Percentiles rank a stretch among this genome's conserved stretches.
Conservation (phyloP, 139 green algal species). For the Nannochloris sp. region DNA sequence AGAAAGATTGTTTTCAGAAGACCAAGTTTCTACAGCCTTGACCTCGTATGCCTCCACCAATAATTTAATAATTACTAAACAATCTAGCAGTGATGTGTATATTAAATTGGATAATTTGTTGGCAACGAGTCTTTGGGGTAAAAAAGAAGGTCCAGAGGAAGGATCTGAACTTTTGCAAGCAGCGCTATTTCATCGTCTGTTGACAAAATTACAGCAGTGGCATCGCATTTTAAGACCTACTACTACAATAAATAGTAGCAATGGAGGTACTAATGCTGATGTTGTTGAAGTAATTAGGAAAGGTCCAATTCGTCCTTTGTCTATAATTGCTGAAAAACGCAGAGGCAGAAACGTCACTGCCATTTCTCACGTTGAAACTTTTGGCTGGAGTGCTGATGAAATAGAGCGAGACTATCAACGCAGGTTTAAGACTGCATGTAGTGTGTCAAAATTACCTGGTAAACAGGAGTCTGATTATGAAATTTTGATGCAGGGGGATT, state of each 20-base stretch:
- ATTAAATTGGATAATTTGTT: slow-evolving; percentile 17
- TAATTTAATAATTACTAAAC: too few species aligned
- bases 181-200: background rate
- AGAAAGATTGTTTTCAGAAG: slow-evolving; percentile 17
- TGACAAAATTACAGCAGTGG: slow-evolving; percentile 22
- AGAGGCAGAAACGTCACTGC: slow-evolving; percentile 17
- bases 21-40: slow-evolving; percentile 5
- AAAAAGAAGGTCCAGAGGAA: slow-evolving; percentile 16
- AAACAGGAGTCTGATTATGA: slow-evolving; percentile 24
- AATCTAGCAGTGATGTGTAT: background rate
- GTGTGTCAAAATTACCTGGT: slow-evolving; percentile 21
- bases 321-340: slow-evolving; percentile 7
- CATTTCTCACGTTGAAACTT: slow-evolving; percentile 22
- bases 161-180: background rate
- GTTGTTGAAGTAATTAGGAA: slow-evolving; percentile 17
- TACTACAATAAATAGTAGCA: too few species aligned
- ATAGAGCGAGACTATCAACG: slow-evolving; percentile 8
- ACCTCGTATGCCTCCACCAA: slow-evolving; percentile 2
- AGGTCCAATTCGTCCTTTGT: slow-evolving; percentile 10
- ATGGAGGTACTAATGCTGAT: background rate
- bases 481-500: slow-evolving; percentile 10
- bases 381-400: slow-evolving; percentile 12
- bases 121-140: slow-evolving; percentile 9
- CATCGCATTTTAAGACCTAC: slow-evolving; percentile 12
- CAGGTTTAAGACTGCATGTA: slow-evolving; percentile 15